A percentile compares a stretch with the other conserved stretches of the same genome.
Conservation (phyloP, 768 basidiomycete species). For the Lactarius akahatsu region DNA sequence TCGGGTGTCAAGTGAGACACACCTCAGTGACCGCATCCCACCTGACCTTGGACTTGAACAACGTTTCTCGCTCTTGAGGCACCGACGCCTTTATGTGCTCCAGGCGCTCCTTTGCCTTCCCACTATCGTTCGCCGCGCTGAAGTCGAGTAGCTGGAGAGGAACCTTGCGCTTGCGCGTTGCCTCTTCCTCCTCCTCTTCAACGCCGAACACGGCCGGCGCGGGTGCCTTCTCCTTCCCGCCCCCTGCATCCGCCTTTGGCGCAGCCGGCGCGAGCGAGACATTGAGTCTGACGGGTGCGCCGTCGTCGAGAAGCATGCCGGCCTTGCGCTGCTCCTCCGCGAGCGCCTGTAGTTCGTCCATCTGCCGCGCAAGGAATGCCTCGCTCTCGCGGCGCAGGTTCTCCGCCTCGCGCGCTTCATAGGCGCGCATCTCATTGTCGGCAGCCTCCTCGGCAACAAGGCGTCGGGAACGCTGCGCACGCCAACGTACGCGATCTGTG, state of each 20-base stretch:
- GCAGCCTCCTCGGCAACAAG: conserved; percentile 78
- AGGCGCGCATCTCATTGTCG: conserved; percentile 77
- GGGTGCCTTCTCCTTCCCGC: conserved; percentile 43
- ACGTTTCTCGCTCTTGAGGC: conserved; percentile 70
- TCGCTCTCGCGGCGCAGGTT: conserved; percentile 89
- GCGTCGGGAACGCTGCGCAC: conserved; percentile 66
- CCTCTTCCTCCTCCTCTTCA: conserved; percentile 85
- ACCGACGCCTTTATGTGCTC: conserved; percentile 75
- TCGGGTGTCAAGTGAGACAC: conserved; percentile 34
- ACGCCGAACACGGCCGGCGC: conserved; percentile 69
- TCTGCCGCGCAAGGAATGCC: conserved; percentile 88
- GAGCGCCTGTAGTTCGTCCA: conserved; percentile 93
- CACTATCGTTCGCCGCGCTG: conserved; percentile 74
- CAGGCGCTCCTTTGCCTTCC: conserved; percentile 75
- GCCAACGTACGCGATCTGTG: conserved; percentile 88
- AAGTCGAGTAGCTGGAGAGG: conserved; percentile 91
- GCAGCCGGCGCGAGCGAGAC: conserved; percentile 61
- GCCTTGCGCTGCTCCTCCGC: conserved; percentile 90
- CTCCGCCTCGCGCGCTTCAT: conserved; percentile 84
- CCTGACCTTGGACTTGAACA: conserved; percentile 83
- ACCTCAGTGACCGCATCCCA: conserved; percentile 93
- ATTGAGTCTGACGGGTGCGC: conserved; percentile 83
- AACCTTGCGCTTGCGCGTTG: conserved; percentile 73
- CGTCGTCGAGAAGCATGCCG: conserved; percentile 87
- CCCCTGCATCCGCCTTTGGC: conserved; percentile 39